Base-by-base conservation (phyloP, 1,284 basidiomycete species). In the Laetiporus sulphureus region DNA sequence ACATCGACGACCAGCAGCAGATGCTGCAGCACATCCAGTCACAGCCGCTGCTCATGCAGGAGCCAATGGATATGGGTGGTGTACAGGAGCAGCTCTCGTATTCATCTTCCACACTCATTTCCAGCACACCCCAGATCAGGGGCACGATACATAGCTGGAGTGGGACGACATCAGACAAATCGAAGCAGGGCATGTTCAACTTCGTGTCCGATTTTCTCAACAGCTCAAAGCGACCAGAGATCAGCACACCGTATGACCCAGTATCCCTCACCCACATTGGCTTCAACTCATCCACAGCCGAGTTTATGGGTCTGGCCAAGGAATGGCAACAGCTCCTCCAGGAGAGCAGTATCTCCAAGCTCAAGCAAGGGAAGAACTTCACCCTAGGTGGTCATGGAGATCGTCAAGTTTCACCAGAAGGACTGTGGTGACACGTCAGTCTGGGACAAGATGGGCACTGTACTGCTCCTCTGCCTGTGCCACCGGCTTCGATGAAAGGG, bases 261-360 rank as follows among this genome's bases (percentile, higher is more conserved):
- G 94, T 99, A 30, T 96, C 99, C 68, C 83, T 99, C 53, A 99
- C 95, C 0, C 96, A 99, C 60, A 96, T 99, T 60, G 96, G 95
- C 48, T 99, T 98, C 78, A 97, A 99, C 67, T 92, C 91, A 23
- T 94, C 91, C 47, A 99, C 95, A 0, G 96, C 96, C 45, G 94
- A 99, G 68, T 99, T 93, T 68, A 94, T 90, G 7, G 96, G 96
- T 3, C 73, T 99, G 42, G 96, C 96, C 1, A 94, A 94, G 62
- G 95, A 99, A 68, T 99, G 96, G 96, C 96, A 99, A 62, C 91
- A 97, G 62, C 75, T 99, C 5, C 68, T 99, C 36, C 91, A 96
- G 62, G 94, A 98, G 61, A 92, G 87, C 45, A 96, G 96, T 41
- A 98, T 99, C 62, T 94, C 92, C 19, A 80, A 87, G 54, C 77